phyloP scores from a whole-genome alignment of 768 basidiomycete species.

The Coprinopsis cinerea region DNA sequence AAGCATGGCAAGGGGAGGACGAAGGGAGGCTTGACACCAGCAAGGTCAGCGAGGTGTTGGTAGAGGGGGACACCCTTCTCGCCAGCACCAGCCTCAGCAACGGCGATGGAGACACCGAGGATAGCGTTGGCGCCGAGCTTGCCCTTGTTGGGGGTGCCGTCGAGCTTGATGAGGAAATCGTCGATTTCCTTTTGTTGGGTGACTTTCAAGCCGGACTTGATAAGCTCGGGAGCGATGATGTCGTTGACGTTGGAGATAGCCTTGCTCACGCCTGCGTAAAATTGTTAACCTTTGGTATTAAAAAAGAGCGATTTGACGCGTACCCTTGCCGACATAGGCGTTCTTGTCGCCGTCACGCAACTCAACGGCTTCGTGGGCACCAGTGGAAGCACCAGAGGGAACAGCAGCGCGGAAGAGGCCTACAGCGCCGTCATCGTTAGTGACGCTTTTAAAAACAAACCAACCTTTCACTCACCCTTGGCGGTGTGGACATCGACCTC shows the following conservation, averaged over 20 bases:
- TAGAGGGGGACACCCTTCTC: slow-evolving; percentile 96
- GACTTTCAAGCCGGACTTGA: slow-evolving; percentile 78
- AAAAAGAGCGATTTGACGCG: slow-evolving; percentile 17
- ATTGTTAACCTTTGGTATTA: slow-evolving; percentile 12
- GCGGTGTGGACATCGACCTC: slow-evolving; percentile 87
- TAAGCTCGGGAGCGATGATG: slow-evolving; percentile 81
- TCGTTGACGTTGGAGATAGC: slow-evolving; percentile 94
- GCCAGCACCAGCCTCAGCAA: slow-evolving; percentile 86
- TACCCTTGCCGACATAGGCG: slow-evolving; percentile 94
- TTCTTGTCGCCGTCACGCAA: slow-evolving; percentile 94
- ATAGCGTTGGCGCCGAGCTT: slow-evolving; percentile 99
- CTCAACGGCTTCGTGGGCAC: slow-evolving; percentile 97
- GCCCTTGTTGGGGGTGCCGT: slow-evolving; percentile 97
- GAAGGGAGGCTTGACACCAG: slow-evolving; percentile 92
- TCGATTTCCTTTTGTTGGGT: slow-evolving; percentile 94
- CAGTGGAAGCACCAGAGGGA: slow-evolving; percentile 97
- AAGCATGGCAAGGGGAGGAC: slow-evolving; percentile 89
- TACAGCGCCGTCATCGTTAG: slow-evolving; percentile 22
- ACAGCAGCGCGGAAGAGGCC: slow-evolving; percentile 93
- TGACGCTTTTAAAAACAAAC: not conserved
- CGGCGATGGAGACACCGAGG: slow-evolving; percentile 96
- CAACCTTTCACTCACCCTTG: slow-evolving; percentile 63
- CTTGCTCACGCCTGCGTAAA: slow-evolving; percentile 78
- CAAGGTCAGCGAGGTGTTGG: slow-evolving; percentile 92
- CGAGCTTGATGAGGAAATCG: slow-evolving; percentile 96